These are phyloP conservation scores for Scedosporium dehoogii DNA, from an alignment of 2,329 filamentous ascomycete species.

Conservation along the genomic window DNA sequence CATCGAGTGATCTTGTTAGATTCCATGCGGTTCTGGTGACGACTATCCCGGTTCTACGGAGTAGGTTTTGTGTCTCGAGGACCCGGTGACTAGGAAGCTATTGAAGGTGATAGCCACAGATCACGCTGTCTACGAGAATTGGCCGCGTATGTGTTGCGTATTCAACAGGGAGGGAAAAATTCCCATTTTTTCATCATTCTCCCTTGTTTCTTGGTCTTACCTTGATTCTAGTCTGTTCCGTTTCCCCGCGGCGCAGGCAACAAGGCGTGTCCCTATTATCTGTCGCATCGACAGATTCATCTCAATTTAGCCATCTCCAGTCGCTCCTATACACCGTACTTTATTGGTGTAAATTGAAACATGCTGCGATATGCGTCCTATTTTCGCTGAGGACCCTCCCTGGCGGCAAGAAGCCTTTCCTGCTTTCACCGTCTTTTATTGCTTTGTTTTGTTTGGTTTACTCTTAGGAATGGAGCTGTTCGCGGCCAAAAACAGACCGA, in stretches of 20 bases:
- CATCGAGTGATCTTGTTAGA: background rate
- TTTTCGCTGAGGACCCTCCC: too few relatives aligned
- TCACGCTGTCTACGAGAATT: too few relatives aligned
- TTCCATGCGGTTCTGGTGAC: background rate
- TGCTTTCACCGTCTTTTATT: background rate
- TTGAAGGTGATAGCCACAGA: background rate
- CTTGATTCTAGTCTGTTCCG: background rate
- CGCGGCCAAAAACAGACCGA: background rate
- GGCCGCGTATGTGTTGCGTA: background rate
- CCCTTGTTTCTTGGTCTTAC: background rate
- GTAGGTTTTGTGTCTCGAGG: background rate
- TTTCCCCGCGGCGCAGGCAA: background rate
- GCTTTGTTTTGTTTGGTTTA: background rate
- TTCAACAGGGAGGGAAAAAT: too few relatives aligned
- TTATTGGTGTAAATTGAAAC: background rate
- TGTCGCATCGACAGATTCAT: conserved; percentile 6
- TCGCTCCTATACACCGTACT: background rate
- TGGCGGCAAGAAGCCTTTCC: background rate
- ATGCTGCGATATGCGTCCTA: background rate
- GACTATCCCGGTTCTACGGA: background rate
- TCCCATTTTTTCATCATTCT: too few relatives aligned
- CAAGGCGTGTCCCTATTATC: background rate
- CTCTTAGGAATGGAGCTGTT: background rate
- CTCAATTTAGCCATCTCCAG: conserved; percentile 1
- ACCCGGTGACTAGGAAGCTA: background rate